These are phyloP conservation scores for Plasmodium cynomolgi DNA, from an alignment of 169 alveolate species.

Conservation along the genomic window DNA sequence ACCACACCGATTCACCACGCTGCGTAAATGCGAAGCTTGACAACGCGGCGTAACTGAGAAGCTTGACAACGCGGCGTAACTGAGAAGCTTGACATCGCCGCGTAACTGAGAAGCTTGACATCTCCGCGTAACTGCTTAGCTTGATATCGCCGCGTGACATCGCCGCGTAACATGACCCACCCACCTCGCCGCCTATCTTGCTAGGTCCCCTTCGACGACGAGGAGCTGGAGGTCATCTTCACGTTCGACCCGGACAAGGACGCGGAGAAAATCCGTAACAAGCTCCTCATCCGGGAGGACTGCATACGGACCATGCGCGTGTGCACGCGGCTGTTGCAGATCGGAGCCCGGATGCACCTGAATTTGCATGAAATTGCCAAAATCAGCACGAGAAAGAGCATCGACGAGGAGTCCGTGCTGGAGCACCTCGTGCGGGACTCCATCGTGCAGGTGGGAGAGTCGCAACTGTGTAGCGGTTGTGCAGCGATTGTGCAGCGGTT, in stretches of 20 bases:
- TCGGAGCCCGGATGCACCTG: slow-evolving; percentile 90
- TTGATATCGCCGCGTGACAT: background rate
- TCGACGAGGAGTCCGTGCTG: slow-evolving; percentile 91
- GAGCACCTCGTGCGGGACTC: slow-evolving; percentile 84
- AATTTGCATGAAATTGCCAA: slow-evolving; percentile 90
- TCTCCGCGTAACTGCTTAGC: background rate
- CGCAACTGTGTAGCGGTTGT: no score
- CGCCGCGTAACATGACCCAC: background rate
- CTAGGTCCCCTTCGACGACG: slow-evolving; percentile 87
- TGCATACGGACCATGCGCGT: slow-evolving; percentile 93
- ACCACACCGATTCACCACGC: no score
- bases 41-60: background rate
- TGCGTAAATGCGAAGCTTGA: no score
- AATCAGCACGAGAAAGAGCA: slow-evolving; percentile 87
- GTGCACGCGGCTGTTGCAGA: slow-evolving; percentile 88
- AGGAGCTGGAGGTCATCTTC: slow-evolving; percentile 87
- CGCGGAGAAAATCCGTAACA: slow-evolving; percentile 89
- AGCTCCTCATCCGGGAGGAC: slow-evolving; percentile 89
- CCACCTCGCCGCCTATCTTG: background rate
- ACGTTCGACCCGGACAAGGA: slow-evolving; percentile 92
- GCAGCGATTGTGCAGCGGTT: no score
- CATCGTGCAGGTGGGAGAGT: slow-evolving; percentile 78
- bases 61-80: no score
- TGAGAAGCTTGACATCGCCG: no score
- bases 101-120: no score